Evolutionary conservation across 768 basidiomycete genomes (phyloP).

Genomic region (Boletus sp.): DNA sequence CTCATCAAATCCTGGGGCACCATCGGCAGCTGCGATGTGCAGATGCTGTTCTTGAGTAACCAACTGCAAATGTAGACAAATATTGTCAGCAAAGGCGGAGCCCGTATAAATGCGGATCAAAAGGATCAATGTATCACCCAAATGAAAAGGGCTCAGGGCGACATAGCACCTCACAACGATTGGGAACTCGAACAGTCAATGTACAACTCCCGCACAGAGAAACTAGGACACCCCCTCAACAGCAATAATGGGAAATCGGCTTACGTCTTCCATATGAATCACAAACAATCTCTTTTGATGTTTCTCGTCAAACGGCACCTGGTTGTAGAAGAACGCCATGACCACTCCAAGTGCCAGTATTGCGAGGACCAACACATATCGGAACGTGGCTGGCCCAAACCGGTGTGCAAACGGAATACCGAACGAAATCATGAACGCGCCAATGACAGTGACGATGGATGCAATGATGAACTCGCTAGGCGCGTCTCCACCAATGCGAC

Average conservation of each 20-base stretch:
- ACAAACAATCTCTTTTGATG: constrained; percentile 89
- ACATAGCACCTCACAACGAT: background rate
- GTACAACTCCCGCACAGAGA: background rate
- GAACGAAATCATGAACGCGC: constrained; percentile 57
- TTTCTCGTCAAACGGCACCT: constrained; percentile 69
- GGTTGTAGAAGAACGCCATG: constrained; percentile 59
- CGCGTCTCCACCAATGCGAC: constrained; percentile 75
- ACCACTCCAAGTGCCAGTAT: constrained; percentile 44
- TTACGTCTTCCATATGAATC: constrained; percentile 81
- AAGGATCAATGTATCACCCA: background rate
- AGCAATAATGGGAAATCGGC: constrained; percentile 16
- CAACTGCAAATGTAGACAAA: constrained; percentile 42
- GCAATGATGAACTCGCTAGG: constrained; percentile 90
- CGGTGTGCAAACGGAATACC: constrained; percentile 71
- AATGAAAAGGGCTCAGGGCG: background rate
- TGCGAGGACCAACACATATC: constrained; percentile 41
- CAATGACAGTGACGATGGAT: constrained; percentile 59
- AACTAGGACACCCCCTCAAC: background rate
- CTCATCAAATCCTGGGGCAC: constrained; percentile 67
- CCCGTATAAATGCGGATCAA: background rate
- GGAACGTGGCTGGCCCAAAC: constrained; percentile 45
- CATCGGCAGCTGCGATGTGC: constrained; percentile 80
- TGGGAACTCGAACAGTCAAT: background rate
- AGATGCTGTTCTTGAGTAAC: constrained; percentile 68
- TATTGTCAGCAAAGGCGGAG: background rate